A percentile compares a stretch with the other conserved stretches of the same genome.
Evolutionary conservation across 2,329 filamentous ascomycete genomes (phyloP).

Genomic region (Keithomyces neogunnii): DNA sequence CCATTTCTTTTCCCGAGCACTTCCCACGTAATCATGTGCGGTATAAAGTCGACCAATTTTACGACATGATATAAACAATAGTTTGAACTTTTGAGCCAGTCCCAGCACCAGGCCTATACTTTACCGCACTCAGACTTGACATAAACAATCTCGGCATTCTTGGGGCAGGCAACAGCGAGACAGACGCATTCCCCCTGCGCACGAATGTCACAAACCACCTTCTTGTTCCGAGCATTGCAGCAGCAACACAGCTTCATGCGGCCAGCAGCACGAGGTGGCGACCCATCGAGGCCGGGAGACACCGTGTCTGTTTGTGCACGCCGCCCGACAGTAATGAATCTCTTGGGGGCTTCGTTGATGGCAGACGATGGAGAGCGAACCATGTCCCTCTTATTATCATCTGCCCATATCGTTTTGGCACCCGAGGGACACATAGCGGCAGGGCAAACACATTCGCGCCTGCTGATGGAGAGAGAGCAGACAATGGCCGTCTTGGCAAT

Average conservation of each 20-base stretch:
- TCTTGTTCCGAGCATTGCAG: constrained; percentile 10
- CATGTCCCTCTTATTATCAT: neutral
- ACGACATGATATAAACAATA: too few relatives aligned
- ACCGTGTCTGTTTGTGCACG: neutral
- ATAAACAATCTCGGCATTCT: constrained; percentile 3
- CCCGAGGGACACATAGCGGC: constrained; percentile 14
- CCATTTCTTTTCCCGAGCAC: too few relatives aligned
- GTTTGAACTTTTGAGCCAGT: neutral
- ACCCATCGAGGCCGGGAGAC: neutral
- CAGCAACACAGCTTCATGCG: constrained; percentile 12
- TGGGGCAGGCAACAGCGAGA: constrained; percentile 8
- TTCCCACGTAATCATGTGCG: too few relatives aligned
- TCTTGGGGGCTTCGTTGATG: neutral
- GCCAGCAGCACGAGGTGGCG: neutral
- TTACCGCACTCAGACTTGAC: neutral
- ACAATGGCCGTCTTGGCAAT: constrained; percentile 7
- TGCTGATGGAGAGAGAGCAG: constrained; percentile 6
- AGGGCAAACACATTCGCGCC: constrained; percentile 10
- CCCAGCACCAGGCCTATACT: neutral
- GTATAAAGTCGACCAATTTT: too few relatives aligned
- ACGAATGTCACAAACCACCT: constrained; percentile 12
- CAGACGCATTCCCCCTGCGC: constrained; percentile 14
- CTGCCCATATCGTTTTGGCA: constrained; percentile 9
- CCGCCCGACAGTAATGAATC: neutral
- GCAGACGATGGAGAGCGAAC: neutral